Conservation (phyloP, 345 rosid genomes). For the Streptanthus diversifolius region DNA sequence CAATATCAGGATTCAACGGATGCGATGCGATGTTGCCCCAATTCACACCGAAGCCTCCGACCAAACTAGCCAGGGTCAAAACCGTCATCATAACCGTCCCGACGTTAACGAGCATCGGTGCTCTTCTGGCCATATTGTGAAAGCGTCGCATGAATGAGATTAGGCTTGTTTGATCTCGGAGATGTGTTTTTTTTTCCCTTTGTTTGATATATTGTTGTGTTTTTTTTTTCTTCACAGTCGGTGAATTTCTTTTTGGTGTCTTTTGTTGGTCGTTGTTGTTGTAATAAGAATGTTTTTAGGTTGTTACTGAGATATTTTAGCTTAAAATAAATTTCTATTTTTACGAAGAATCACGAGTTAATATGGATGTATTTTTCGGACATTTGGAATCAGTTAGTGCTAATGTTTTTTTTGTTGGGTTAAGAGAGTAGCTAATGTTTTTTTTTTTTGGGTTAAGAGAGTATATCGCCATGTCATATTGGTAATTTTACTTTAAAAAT, state of each 20-base stretch:
- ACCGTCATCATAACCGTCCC: conserved; percentile 29
- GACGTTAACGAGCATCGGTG: conserved; percentile 26
- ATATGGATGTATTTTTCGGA: not conserved
- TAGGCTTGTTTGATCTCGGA: conserved; percentile 1
- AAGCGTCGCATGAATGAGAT: conserved; percentile 15
- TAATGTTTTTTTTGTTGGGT: not conserved
- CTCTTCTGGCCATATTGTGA: conserved; percentile 30
- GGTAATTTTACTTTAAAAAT: not conserved
- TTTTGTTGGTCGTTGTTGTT: conserved; percentile 25
- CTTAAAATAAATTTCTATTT: conserved; percentile 28
- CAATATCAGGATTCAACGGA: conserved; percentile 48
- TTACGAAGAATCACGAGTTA: conserved; percentile 14
- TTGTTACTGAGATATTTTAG: conserved; percentile 7
- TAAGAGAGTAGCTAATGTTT: not conserved
- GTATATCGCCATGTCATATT: not conserved
- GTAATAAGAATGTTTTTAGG: conserved; percentile 28
- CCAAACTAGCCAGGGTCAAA: conserved; percentile 27
- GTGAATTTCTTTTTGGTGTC: conserved; percentile 7
- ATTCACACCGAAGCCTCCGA: conserved; percentile 61
- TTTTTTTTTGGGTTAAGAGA: conserved; percentile 4
- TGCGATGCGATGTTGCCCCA: conserved; percentile 78
- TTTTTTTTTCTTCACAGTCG: not conserved
- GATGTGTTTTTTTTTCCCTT: not conserved
- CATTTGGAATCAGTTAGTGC: conserved; percentile 12
- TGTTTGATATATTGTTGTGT: not conserved